Evolutionary conservation across 257 asterid species (phyloP).

Genomic region (Solanum bukasovii): DNA sequence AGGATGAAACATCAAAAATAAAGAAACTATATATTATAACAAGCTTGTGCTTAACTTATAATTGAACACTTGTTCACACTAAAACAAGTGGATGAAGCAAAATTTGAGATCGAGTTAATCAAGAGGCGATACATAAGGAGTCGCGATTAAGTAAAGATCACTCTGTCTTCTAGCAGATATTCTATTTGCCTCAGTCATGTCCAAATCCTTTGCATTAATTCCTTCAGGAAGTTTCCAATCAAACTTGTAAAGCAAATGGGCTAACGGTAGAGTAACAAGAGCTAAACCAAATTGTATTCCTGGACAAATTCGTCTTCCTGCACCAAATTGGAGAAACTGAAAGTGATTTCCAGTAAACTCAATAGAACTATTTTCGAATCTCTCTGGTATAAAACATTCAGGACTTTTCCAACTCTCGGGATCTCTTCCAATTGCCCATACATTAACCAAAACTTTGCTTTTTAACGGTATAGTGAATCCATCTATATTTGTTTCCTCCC

Average conservation of each 20-base stretch:
- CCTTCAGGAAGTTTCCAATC: background rate
- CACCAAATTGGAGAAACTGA: background rate
- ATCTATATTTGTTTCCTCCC: constrained; percentile 5
- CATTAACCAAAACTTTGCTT: constrained; percentile 3
- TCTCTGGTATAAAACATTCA: background rate
- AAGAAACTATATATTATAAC: background rate
- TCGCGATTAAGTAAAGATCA: background rate
- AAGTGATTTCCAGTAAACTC: background rate
- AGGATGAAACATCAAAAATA: background rate
- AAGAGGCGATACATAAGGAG: background rate
- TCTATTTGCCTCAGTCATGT: background rate
- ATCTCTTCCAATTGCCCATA: constrained; percentile 8
- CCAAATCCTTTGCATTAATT: background rate
- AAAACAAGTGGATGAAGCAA: background rate
- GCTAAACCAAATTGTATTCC: background rate
- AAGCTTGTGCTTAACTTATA: background rate
- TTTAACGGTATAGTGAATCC: constrained; percentile 1
- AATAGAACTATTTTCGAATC: background rate
- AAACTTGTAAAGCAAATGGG: background rate
- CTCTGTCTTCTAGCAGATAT: background rate
- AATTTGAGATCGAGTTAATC: background rate
- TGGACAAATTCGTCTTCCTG: background rate
- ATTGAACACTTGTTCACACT: background rate
- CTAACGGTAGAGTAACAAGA: background rate
- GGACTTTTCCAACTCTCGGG: background rate